phyloP scores from a whole-genome alignment of 2,329 filamentous ascomycete genomes.

The Pezicula neosporulosa region DNA sequence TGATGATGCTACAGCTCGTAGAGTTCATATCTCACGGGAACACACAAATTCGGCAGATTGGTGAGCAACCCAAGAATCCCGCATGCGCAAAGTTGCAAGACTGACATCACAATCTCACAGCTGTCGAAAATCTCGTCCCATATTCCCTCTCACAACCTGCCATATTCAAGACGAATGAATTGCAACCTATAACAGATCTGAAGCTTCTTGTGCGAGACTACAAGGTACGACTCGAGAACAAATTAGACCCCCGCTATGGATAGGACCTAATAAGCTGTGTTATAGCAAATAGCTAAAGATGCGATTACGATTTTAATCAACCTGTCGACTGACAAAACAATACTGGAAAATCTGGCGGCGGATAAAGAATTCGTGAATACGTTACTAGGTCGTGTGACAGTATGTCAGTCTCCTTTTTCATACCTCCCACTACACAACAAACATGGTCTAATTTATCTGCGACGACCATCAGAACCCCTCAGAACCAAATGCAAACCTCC shows the following conservation, averaged over 20 bases:
- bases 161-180: constrained; percentile 79
- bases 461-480: constrained; percentile 64
- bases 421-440: background rate
- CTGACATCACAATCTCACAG: constrained; percentile 38
- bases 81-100: constrained; percentile 1
- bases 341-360: constrained; percentile 68
- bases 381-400: constrained; percentile 69
- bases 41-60: constrained; percentile 81
- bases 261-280: constrained; percentile 8
- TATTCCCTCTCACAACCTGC: constrained; percentile 70
- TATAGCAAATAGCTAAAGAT: constrained; percentile 84
- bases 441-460: too few species aligned
- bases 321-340: constrained; percentile 70
- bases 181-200: constrained; percentile 79
- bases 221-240: constrained; percentile 49
- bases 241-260: background rate
- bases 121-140: constrained; percentile 81
- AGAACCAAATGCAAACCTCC: constrained; percentile 78
- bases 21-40: constrained; percentile 92
- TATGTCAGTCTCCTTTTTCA: constrained; percentile 50
- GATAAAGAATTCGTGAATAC: constrained; percentile 81
- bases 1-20: constrained; percentile 60
- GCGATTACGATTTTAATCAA: constrained; percentile 89
- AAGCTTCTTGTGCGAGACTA: constrained; percentile 86
- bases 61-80: constrained; percentile 38